These are phyloP conservation scores for Trichoderma asperellum DNA, from an alignment of 2,329 filamentous ascomycete species.

Conservation along the genomic window DNA sequence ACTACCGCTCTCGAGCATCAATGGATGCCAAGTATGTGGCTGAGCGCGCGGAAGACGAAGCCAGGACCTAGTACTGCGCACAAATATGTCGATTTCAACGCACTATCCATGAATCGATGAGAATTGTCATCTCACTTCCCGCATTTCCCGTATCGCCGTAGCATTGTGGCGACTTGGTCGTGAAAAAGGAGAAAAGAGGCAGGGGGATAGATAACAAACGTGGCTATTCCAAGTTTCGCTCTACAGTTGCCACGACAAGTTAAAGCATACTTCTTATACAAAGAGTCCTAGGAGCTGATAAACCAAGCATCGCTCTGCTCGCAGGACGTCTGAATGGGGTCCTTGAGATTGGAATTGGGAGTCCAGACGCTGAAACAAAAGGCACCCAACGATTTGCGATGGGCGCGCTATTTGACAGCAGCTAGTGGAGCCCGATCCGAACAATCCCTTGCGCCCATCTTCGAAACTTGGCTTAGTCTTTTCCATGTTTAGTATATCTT, in stretches of 20 bases:
- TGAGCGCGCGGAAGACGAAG: neutral
- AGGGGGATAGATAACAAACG: neutral
- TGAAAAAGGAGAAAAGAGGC: neutral
- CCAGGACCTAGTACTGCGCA: neutral
- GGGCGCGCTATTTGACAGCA: neutral
- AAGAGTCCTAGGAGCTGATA: neutral
- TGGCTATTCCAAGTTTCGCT: neutral
- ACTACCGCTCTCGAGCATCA: neutral
- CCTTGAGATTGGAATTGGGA: neutral
- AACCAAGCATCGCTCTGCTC: neutral
- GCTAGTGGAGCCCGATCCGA: neutral
- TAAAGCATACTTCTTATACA: neutral
- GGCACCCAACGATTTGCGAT: neutral
- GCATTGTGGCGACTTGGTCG: neutral
- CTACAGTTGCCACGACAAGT: neutral
- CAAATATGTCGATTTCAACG: slow-evolving; percentile 6
- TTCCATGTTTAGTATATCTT: neutral
- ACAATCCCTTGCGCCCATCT: neutral
- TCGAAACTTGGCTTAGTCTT: neutral
- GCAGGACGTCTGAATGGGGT: neutral
- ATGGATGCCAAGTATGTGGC: neutral
- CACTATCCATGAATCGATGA: neutral
- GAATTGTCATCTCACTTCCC: neutral
- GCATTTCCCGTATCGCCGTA: slow-evolving; percentile 12
- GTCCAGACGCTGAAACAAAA: neutral